Evolutionary conservation across 2,329 filamentous ascomycete genomes (phyloP).

Genomic region (Xenoacremonium recifei): DNA sequence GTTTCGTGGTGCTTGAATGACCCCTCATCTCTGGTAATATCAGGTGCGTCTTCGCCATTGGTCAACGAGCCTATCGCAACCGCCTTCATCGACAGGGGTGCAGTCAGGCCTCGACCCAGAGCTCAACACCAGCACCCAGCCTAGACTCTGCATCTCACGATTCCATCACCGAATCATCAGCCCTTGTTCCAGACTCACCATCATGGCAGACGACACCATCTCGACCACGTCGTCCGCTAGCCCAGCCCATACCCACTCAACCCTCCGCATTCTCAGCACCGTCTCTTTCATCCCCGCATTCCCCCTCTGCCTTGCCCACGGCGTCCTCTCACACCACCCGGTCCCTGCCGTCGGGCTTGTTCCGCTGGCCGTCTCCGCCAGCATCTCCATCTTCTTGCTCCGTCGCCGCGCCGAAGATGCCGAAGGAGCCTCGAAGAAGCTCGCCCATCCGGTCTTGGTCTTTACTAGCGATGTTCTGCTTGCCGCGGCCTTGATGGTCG

Average conservation of each 20-base stretch:
- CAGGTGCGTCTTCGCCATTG: conserved; percentile 5
- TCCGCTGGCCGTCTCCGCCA: conserved; percentile 37
- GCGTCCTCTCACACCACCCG: conserved; percentile 30
- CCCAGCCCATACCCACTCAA: conserved; percentile 15
- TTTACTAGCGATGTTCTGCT: conserved; percentile 37
- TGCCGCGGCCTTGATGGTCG: conserved; percentile 35
- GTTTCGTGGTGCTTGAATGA: no score
- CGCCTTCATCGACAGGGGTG: conserved; percentile 18
- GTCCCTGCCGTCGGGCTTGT: conserved; percentile 40
- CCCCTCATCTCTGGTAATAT: no score
- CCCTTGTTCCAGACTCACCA: no score
- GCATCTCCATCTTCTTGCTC: conserved; percentile 22
- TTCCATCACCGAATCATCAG: not conserved
- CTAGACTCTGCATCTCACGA: not conserved
- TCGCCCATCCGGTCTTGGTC: conserved; percentile 31
- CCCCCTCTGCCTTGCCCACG: conserved; percentile 38
- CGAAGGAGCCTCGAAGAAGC: conserved; percentile 4
- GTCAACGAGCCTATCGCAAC: conserved; percentile 17
- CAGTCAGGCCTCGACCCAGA: conserved; percentile 8
- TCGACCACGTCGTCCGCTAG: conserved; percentile 12
- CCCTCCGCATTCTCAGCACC: conserved; percentile 34
- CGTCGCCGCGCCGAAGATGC: conserved; percentile 7
- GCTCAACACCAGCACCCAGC: not conserved
- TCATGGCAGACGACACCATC: conserved; percentile 16
- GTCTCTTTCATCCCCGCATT: conserved; percentile 39